Evolutionary conservation across 2,329 filamentous ascomycete species (phyloP).

Genomic region (Aureobasidium namibiae): DNA sequence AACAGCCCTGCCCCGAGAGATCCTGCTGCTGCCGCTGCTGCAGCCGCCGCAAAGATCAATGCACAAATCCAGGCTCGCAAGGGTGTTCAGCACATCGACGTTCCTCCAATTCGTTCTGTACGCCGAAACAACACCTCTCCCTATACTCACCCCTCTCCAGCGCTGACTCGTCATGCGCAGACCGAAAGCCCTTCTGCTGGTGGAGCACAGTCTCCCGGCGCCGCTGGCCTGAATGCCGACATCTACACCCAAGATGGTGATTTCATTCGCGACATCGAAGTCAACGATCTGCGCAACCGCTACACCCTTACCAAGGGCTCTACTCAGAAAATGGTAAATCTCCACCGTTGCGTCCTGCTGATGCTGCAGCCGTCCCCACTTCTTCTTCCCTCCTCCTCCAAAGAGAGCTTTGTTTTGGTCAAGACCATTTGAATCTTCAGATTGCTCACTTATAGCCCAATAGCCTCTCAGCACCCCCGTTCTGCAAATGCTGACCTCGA

Average conservation of each 20-base stretch:
- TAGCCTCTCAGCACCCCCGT: conserved; percentile 44
- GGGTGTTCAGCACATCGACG: conserved; percentile 82
- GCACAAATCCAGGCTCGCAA: conserved; percentile 54
- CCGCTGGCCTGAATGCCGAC: conserved; percentile 57
- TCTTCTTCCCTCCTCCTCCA: conserved; percentile 27
- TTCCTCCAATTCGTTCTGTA: conserved; percentile 66
- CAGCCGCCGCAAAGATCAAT: conserved; percentile 53
- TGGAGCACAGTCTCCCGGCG: conserved; percentile 41
- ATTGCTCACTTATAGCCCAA: conserved; percentile 39
- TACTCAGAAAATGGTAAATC: conserved; percentile 99
- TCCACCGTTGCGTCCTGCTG: conserved; percentile 56
- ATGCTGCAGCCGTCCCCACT: conserved; percentile 43
- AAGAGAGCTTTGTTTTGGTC: conserved; percentile 19
- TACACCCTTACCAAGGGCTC: conserved; percentile 95
- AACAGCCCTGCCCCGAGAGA: conserved; percentile 45
- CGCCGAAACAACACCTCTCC: conserved; percentile 16
- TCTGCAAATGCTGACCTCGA: conserved; percentile 90
- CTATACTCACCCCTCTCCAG: too few relatives aligned
- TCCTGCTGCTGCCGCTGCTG: conserved; percentile 69
- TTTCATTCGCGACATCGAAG: conserved; percentile 97
- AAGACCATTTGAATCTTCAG: conserved; percentile 27
- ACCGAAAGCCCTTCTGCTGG: conserved; percentile 30
- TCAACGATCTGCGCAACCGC: conserved; percentile 94
- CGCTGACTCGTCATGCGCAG: conserved; percentile 17
- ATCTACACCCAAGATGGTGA: conserved; percentile 95